Evolutionary conservation across 2,329 filamentous ascomycete species (phyloP).

Genomic region (Pseudogymnoascus destructans): DNA sequence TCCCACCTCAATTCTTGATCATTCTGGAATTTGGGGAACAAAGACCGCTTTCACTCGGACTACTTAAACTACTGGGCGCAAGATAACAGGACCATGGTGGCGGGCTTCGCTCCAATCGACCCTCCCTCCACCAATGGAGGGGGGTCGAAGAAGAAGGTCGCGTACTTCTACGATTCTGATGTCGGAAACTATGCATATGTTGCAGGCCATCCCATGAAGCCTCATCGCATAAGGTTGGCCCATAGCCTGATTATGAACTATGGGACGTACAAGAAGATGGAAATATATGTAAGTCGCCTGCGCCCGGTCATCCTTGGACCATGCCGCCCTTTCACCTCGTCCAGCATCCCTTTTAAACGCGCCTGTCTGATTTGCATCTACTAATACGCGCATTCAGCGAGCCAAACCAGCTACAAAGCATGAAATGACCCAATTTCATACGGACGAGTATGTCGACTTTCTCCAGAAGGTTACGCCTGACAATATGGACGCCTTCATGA

Average conservation of each 20-base stretch:
- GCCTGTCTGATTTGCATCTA: not conserved
- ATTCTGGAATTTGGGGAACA: not conserved
- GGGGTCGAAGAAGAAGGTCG: constrained; percentile 64
- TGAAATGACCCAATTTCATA: constrained; percentile 90
- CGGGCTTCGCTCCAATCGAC: constrained; percentile 39
- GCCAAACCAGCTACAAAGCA: constrained; percentile 77
- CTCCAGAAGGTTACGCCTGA: constrained; percentile 90
- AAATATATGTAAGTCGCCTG: constrained; percentile 65
- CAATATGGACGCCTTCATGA: constrained; percentile 89
- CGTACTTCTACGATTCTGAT: constrained; percentile 97
- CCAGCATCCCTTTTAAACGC: constrained; percentile 9
- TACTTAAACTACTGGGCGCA: not conserved
- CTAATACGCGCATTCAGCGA: constrained; percentile 36
- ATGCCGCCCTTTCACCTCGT: not conserved
- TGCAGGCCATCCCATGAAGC: constrained; percentile 96
- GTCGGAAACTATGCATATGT: constrained; percentile 98
- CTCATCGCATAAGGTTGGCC: constrained; percentile 85
- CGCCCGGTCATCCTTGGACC: not conserved
- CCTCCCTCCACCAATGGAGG: constrained; percentile 36
- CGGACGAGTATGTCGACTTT: constrained; percentile 90
- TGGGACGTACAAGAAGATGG: constrained; percentile 91
- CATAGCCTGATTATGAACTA: constrained; percentile 96
- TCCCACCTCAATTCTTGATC: not conserved
- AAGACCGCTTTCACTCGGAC: not conserved
- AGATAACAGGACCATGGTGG: constrained; percentile 16